A percentile compares a stretch with the other conserved stretches of the same genome.
Evolutionary conservation across 805 yeast species (phyloP).

Genomic region (Pichia rugopelliculosa): DNA sequence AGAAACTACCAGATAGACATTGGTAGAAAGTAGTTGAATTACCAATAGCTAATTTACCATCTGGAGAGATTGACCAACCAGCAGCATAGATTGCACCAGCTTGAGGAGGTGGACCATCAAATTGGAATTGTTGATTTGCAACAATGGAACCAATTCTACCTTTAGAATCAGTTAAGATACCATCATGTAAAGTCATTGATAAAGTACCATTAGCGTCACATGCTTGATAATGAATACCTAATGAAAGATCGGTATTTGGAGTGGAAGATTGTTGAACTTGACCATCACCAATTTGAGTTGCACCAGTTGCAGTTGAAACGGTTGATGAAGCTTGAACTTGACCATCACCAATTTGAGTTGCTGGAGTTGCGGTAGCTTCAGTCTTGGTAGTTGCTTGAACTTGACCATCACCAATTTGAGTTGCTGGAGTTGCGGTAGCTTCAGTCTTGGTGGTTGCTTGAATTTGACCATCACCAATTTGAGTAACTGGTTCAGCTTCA

Average conservation of each 20-base stretch:
- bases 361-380: conserved; percentile 7
- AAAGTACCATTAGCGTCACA: conserved; percentile 34
- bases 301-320: conserved; percentile 20
- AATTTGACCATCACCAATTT: conserved; percentile 42
- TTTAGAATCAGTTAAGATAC: conserved; percentile 38
- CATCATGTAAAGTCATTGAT: conserved; percentile 34
- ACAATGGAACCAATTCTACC: conserved; percentile 55
- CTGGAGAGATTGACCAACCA: conserved; percentile 41
- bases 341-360: conserved; percentile 42
- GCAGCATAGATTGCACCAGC: conserved; percentile 49
- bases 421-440: conserved; percentile 8
- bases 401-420: conserved; percentile 43
- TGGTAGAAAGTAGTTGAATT: conserved; percentile 42
- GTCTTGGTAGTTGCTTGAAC: conserved; percentile 35
- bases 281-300: conserved; percentile 50
- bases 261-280: conserved; percentile 44
- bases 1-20: conserved; percentile 50
- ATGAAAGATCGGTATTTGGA: conserved; percentile 13
- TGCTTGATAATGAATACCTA: conserved; percentile 21
- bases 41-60: conserved; percentile 45
- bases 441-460: conserved; percentile 34
- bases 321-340: conserved; percentile 34
- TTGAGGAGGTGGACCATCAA: conserved; percentile 61
- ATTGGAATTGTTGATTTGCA: conserved; percentile 59
- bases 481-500: conserved; percentile 23